Base-by-base conservation (phyloP, 2,329 filamentous ascomycete species). In the Helotiales sp. region DNA sequence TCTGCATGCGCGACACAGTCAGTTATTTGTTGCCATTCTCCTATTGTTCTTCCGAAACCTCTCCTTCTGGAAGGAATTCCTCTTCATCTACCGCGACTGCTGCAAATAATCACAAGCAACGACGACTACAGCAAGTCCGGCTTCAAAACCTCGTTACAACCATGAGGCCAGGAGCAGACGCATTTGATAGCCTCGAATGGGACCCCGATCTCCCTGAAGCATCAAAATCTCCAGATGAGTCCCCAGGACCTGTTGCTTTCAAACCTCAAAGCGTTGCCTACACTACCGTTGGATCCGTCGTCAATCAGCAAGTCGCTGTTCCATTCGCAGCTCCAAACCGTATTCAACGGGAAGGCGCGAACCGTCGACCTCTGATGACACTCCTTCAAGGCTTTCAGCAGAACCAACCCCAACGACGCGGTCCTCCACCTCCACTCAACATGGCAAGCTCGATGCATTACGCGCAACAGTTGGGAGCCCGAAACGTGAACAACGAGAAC, bases 271-370 rank as follows among this genome's bases (percentile, higher is more conserved):
- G 63, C 3, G 53, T 71, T 2, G 60, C 70, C 6, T 73, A 72
- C 52, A 73, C 70, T 10, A 73, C 71, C 1, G 71, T 73, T 31
- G 71, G 71, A 8, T 73, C 71, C 24, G 53, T 69, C 22, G 69
- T 70, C 22, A 67, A 72, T 52, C 67, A 67, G 1, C 69, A 67
- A 40, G 55, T 54, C 2, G 60, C 65, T 19, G 68, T 65, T 22
- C 68, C 67, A 46, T 69, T 73, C 34, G 57, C 67, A 29, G 67
- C 71, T 24, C 71, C 71, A 3, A 69, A 69, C 54, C 65, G 71
- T 1, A 70, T 72, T 46, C 71, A 72, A 40, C 68, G 71, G 19
- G 70, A 73, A 59, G 69, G 70, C 15, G 65, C 67, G 19, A 65
- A 66, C 33, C 59, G 70, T 57, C 62, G 67, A 24, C 63, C 68